Conservation (phyloP, 177 flowering plant species). For the Vitis hybrid region DNA sequence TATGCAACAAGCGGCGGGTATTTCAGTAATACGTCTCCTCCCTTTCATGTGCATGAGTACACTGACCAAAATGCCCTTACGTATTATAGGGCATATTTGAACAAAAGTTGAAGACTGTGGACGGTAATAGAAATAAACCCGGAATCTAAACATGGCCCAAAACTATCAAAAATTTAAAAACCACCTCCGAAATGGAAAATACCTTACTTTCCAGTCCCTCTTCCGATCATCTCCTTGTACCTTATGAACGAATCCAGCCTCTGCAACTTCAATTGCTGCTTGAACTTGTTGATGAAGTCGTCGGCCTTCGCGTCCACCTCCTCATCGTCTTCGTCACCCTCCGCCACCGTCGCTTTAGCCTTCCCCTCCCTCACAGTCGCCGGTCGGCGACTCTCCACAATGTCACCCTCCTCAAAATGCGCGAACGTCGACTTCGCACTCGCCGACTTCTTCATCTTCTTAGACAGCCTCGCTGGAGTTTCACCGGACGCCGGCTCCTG, state of each 20-base stretch:
- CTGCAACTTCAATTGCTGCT: slow-evolving; percentile 61
- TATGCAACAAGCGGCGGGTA: not conserved
- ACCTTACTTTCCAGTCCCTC: slow-evolving; percentile 29
- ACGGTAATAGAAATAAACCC: too few species aligned
- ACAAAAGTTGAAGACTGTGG: too few species aligned
- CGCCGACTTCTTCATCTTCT: slow-evolving; percentile 72
- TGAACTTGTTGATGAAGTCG: slow-evolving; percentile 67
- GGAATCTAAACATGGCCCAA: too few species aligned
- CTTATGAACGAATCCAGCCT: slow-evolving; percentile 53
- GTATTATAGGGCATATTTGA: too few species aligned
- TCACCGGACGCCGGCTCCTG: slow-evolving; percentile 45
- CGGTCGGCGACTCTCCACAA: slow-evolving; percentile 41
- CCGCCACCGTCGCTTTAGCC: slow-evolving; percentile 2
- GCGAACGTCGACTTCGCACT: slow-evolving; percentile 51
- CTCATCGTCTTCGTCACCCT: slow-evolving; percentile 27
- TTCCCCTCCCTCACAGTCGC: slow-evolving; percentile 36
- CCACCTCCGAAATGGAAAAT: not conserved
- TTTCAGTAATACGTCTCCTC: too few species aligned
- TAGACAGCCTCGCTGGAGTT: slow-evolving; percentile 36
- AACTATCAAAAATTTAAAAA: slow-evolving; percentile 1
- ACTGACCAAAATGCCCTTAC: too few species aligned
- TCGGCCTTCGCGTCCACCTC: slow-evolving; percentile 68
- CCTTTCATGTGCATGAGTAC: too few species aligned
- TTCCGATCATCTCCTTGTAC: slow-evolving; percentile 43
- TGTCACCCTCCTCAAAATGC: slow-evolving; percentile 46